phyloP scores from a whole-genome alignment of 208 protist genomes.

The Porcisia hertigi region DNA sequence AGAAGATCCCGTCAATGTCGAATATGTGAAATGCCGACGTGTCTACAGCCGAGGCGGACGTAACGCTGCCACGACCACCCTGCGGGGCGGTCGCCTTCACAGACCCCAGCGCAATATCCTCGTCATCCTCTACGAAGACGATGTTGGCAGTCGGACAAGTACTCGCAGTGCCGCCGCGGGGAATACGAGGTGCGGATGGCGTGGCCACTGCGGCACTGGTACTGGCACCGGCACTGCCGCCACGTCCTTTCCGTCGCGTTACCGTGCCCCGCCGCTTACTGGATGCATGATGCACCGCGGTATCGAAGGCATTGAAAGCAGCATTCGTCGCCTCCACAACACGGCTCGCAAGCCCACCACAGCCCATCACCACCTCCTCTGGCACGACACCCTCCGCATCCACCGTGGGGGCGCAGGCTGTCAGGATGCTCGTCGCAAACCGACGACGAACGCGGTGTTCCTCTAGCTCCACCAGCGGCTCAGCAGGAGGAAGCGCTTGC shows the following conservation, averaged over 20 bases:
- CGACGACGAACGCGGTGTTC: constrained; percentile 18
- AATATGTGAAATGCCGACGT: constrained; percentile 56
- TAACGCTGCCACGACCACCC: background rate
- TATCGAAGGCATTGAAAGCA: constrained; percentile 69
- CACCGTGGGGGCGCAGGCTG: constrained; percentile 41
- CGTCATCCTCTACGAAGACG: background rate
- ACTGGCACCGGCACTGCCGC: background rate
- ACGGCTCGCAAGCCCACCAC: background rate
- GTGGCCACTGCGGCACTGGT: background rate
- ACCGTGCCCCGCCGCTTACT: constrained; percentile 34
- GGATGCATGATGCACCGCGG: constrained; percentile 38
- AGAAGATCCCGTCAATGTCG: constrained; percentile 79
- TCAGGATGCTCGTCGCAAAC: constrained; percentile 32
- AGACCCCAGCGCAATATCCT: background rate
- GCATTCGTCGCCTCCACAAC: background rate
- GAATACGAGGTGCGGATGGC: background rate
- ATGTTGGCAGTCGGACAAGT: background rate
- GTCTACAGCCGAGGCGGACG: background rate
- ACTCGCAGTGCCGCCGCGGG: background rate
- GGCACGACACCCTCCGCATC: constrained; percentile 52
- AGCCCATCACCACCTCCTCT: constrained; percentile 32
- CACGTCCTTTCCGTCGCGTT: constrained; percentile 11
- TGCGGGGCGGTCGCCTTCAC: too few species aligned
- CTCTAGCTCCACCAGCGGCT: constrained; percentile 46
- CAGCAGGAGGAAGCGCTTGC: constrained; percentile 30